These are phyloP conservation scores for Neofusicoccum laricinum DNA, from an alignment of 2,329 filamentous ascomycete species.

Conservation along the genomic window DNA sequence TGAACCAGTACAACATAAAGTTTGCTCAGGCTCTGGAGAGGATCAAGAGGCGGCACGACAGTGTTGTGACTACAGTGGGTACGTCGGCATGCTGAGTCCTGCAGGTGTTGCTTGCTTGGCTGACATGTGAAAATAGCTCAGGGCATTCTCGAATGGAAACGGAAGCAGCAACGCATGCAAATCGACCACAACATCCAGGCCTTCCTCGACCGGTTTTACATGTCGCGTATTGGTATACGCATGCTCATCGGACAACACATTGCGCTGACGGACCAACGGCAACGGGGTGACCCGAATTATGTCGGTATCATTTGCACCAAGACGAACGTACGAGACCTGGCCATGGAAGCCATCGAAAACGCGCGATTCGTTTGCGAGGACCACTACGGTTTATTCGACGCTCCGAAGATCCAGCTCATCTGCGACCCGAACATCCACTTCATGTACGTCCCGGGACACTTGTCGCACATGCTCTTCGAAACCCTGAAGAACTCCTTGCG, in stretches of 20 bases:
- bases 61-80: constrained; percentile 90
- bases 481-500: constrained; percentile 97
- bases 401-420: constrained; percentile 92
- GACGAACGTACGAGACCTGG: constrained; percentile 92
- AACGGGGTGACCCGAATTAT: constrained; percentile 85
- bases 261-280: constrained; percentile 88
- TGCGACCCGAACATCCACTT: constrained; percentile 94
- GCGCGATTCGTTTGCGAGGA: constrained; percentile 99
- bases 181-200: constrained; percentile 97
- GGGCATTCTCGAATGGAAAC: constrained; percentile 97
- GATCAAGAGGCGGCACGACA: constrained; percentile 94
- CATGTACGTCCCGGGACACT: constrained; percentile 98
- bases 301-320: constrained; percentile 99
- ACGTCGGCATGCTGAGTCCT: constrained; percentile 15
- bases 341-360: constrained; percentile 96
- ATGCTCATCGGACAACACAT: constrained; percentile 99
- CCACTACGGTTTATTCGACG: constrained; percentile 95
- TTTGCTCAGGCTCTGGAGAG: constrained; percentile 86
- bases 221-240: constrained; percentile 97
- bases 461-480: constrained; percentile 99
- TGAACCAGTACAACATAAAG: constrained; percentile 88
- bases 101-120: neutral
- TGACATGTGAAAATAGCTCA: constrained; percentile 56
- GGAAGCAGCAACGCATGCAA: constrained; percentile 92
- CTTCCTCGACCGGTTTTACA: constrained; percentile 98